phyloP scores from a whole-genome alignment of 148 eudicot genomes.

The Beta vulgaris region DNA sequence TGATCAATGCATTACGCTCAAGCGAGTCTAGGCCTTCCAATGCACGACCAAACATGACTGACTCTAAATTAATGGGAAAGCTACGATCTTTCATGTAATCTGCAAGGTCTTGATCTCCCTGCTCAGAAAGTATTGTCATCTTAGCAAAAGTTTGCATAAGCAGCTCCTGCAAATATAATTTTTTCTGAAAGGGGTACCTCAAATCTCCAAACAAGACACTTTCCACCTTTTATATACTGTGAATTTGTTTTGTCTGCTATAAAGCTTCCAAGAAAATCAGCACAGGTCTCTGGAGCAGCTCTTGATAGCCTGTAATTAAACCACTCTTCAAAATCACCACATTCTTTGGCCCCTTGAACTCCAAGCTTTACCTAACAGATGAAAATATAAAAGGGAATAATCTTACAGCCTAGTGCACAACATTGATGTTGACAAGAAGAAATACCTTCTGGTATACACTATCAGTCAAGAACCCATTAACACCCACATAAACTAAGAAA shows the following conservation, averaged over 20 bases:
- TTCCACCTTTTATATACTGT: conserved; percentile 69
- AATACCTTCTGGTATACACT: not conserved
- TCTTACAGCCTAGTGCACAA: conserved; percentile 3
- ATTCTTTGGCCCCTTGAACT: conserved; percentile 85
- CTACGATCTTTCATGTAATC: conserved; percentile 79
- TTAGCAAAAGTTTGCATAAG: conserved; percentile 3
- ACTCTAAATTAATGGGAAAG: conserved; percentile 81
- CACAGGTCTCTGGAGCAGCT: conserved; percentile 99
- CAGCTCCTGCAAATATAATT: not conserved
- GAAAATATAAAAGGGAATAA: not conserved
- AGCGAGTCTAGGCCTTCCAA: conserved; percentile 66
- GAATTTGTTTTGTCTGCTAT: conserved; percentile 74
- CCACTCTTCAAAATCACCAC: conserved; percentile 97
- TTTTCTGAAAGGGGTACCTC: conserved; percentile 46
- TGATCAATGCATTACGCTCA: conserved; percentile 72
- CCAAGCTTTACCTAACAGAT: conserved; percentile 76
- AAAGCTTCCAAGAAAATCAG: conserved; percentile 94
- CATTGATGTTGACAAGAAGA: not conserved
- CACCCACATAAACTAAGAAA: not conserved
- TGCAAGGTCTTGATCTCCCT: conserved; percentile 91
- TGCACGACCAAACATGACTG: conserved; percentile 83
- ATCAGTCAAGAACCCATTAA: not conserved
- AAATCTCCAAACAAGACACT: conserved; percentile 98
- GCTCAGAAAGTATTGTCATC: conserved; percentile 15
- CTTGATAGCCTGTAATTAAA: conserved; percentile 91